Evolutionary conservation across 306 rosid species (phyloP), one percentile per base, ranked within the genome.

Genomic region (Sicyos baderoa): DNA sequence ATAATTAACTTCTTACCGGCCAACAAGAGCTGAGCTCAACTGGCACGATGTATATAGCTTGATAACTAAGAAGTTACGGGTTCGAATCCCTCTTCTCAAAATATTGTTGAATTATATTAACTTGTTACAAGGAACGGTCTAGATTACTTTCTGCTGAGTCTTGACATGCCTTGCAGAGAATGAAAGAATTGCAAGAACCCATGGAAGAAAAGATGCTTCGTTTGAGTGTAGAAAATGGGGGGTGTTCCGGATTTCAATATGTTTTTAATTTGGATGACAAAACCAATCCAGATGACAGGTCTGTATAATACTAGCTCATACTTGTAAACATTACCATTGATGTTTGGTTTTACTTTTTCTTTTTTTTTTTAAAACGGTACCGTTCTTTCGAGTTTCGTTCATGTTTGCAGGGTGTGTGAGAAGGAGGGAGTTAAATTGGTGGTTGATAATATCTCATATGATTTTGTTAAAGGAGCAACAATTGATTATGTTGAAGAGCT

Each of bases 161-260:
- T 16, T 16, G 76, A 35, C 16, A 51, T 74, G 55, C 48, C 54
- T 54, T 54, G 37, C 93, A 89, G 99, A 84, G 85, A 80, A 82
- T 93, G 84, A 89, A 86, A 70, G 90, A 93, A 64, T 65, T 93
- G 29, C 84, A 83, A 78, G 84, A 82, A 29, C 70, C 84, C 18
- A 37, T 21, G 0, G 80, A 76, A 25, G 80, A 59, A 37, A 93
- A 81, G 85, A 44, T 85, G 85, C 97, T 93, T 57, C 94, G 91
- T 6, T 79, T 91, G 79, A 78, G 97, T 68, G 97, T 90, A 19
- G 99, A 93, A 82, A 90, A 84, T 7, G 99, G 99, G 62, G 99
- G 99, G 16, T 93, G 99, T 82, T 90, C 99, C 54, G 99, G 99
- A n/a, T 93, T 93, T 74, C 97, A 90, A 74, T 90, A 93, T 80